Conservation (phyloP, 768 basidiomycete genomes). For the Suillus subluteus region DNA sequence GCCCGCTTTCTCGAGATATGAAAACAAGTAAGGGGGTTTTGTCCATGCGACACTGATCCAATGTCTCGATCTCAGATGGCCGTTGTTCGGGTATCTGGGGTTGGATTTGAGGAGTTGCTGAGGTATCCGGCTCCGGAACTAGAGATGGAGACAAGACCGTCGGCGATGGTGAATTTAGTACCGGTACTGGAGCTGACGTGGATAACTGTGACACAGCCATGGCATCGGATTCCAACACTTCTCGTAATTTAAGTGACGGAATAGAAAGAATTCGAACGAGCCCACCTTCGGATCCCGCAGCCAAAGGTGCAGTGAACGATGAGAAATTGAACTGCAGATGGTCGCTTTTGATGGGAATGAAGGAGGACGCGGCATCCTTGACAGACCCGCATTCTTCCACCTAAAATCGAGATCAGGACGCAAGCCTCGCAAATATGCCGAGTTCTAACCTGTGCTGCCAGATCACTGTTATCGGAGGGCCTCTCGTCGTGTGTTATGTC, state of each 20-base stretch:
- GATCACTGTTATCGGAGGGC: background rate
- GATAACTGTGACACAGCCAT: background rate
- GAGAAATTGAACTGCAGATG: background rate
- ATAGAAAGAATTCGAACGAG: background rate
- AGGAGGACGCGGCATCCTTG: background rate
- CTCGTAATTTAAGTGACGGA: background rate
- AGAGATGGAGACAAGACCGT: background rate
- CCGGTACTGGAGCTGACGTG: background rate
- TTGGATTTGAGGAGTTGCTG: background rate
- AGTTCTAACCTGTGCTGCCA: background rate
- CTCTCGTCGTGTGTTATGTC: background rate
- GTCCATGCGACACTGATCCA: constrained; percentile 44
- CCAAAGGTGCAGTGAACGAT: too few species aligned
- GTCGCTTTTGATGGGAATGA: background rate
- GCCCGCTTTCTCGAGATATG: constrained; percentile 36
- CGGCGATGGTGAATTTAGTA: too few species aligned
- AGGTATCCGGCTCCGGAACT: background rate
- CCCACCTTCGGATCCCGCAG: background rate
- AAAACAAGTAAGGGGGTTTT: constrained; percentile 46
- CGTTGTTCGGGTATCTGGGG: constrained; percentile 16
- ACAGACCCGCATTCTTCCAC: background rate
- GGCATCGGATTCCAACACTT: background rate
- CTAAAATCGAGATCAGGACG: background rate
- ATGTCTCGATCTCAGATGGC: constrained; percentile 46
- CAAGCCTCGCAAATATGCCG: background rate